Evolutionary conservation across 2,329 filamentous ascomycete genomes (phyloP).

Genomic region (Fusarium sp.): DNA sequence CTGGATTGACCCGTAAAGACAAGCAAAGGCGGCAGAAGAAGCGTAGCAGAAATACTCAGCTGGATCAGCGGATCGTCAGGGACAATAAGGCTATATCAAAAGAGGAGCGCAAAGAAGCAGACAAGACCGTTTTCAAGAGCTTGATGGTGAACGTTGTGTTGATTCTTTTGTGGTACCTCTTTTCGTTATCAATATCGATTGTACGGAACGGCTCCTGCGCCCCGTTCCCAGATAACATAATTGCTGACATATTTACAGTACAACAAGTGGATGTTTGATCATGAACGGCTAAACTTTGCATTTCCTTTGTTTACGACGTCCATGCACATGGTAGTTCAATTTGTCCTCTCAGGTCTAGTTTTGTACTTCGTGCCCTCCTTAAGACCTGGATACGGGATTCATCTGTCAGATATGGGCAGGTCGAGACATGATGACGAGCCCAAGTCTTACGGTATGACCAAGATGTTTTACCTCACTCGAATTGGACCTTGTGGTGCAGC

Average conservation of each 20-base stretch:
- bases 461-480: constrained; percentile 88
- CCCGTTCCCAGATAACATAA: not conserved
- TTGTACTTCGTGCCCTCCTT: constrained; percentile 84
- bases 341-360: constrained; percentile 77
- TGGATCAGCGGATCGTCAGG: constrained; percentile 74
- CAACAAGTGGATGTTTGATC: constrained; percentile 99
- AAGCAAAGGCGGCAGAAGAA: constrained; percentile 72
- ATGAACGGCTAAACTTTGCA: constrained; percentile 84
- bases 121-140: constrained; percentile 74
- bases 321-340: constrained; percentile 95
- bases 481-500: constrained; percentile 92
- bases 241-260: constrained; percentile 65
- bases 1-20: constrained; percentile 79
- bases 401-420: constrained; percentile 58
- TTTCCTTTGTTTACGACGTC: constrained; percentile 96
- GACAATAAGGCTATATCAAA: constrained; percentile 65
- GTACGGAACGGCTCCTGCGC: constrained; percentile 59
- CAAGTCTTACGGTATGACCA: constrained; percentile 75
- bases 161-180: constrained; percentile 87
- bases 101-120: constrained; percentile 78
- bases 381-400: constrained; percentile 66
- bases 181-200: constrained; percentile 91
- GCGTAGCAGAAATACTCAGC: constrained; percentile 70
- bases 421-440: constrained; percentile 63
- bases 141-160: constrained; percentile 79